phyloP scores from a whole-genome alignment of 805 yeast genomes.

The Cyberlindnera bimundalis region DNA sequence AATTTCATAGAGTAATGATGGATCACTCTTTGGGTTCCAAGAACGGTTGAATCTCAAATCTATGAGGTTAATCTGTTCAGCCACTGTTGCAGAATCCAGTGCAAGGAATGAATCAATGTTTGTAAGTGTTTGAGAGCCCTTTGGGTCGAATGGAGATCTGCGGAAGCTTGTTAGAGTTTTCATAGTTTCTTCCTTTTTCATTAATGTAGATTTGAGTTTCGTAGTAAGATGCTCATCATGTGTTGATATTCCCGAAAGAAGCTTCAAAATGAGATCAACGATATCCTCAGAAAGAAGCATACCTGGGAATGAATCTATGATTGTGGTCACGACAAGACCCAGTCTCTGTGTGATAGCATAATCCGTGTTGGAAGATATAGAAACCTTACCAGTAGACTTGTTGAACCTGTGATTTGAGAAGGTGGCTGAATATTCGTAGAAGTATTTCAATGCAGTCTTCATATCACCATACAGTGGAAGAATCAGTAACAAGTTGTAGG shows the following conservation, averaged over 20 bases:
- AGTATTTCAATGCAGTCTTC: constrained; percentile 38
- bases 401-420: constrained; percentile 10
- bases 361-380: constrained; percentile 33
- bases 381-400: constrained; percentile 19
- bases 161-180: constrained; percentile 33
- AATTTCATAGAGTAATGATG: constrained; percentile 62
- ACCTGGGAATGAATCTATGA: constrained; percentile 61
- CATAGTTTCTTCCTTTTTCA: constrained; percentile 46
- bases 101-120: constrained; percentile 49
- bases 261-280: constrained; percentile 51
- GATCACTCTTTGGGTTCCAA: constrained; percentile 83
- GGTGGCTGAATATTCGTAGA: constrained; percentile 38
- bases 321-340: constrained; percentile 49
- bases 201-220: constrained; percentile 49
- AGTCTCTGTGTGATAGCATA: constrained; percentile 47
- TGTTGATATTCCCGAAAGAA: constrained; percentile 47
- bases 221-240: constrained; percentile 47
- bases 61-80: constrained; percentile 61
- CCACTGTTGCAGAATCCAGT: constrained; percentile 49
- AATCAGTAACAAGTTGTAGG: constrained; percentile 44
- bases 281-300: constrained; percentile 62
- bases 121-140: constrained; percentile 27
- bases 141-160: constrained; percentile 18
- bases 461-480: constrained; percentile 54
- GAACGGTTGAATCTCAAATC: constrained; percentile 57